Percentiles rank a stretch among this genome's conserved stretches.
phyloP scores from a whole-genome alignment of 116 monocot species.

The Papilionanthe hybrid region DNA sequence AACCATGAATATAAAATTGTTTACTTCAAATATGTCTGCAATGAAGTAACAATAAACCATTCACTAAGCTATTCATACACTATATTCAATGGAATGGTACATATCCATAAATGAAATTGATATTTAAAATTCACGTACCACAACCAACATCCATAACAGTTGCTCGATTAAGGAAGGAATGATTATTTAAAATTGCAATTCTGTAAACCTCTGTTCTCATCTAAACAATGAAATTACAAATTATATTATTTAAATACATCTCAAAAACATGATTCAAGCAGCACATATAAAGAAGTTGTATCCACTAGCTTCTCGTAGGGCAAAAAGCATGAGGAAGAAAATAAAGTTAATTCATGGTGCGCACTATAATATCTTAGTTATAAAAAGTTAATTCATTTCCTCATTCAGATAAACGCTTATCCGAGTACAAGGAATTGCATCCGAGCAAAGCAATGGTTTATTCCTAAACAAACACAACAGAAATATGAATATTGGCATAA shows the following conservation, averaged over 20 bases:
- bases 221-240: conserved; percentile 29
- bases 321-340: too few species aligned
- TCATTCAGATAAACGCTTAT: too few species aligned
- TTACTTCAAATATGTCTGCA: background rate
- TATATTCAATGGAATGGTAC: background rate
- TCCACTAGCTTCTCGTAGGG: background rate
- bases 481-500: too few species aligned
- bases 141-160: conserved; percentile 97
- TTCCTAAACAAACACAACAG: too few species aligned
- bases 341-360: too few species aligned
- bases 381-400: too few species aligned
- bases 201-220: conserved; percentile 86
- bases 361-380: too few species aligned
- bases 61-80: background rate
- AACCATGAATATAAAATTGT: background rate
- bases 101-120: conserved; percentile 4
- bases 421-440: too few species aligned
- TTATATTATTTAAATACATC: background rate
- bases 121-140: conserved; percentile 78
- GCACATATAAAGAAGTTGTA: background rate
- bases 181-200: conserved; percentile 69
- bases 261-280: background rate
- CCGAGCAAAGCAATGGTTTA: too few species aligned
- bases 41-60: background rate
- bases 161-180: conserved; percentile 64